Conservation (phyloP, 2,329 filamentous ascomycete genomes). For the Trichoderma lentiforme region DNA sequence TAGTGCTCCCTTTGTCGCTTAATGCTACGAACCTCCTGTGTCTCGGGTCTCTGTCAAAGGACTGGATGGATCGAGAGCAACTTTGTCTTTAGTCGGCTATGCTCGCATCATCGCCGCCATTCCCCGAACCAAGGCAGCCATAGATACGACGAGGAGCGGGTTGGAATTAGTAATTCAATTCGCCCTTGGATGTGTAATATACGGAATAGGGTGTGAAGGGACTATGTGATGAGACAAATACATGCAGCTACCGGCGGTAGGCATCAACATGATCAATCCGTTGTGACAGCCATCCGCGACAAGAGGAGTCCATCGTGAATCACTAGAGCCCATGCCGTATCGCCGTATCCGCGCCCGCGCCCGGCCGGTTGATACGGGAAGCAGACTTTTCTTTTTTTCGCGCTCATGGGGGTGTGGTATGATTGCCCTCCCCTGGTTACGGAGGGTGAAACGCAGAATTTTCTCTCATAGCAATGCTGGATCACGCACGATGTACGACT, state of each 20-base stretch:
- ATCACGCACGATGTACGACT: background rate
- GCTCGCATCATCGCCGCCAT: background rate
- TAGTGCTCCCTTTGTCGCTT: background rate
- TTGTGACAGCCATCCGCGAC: background rate
- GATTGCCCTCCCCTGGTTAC: background rate
- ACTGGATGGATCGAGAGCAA: background rate
- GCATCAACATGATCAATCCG: background rate
- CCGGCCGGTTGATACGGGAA: background rate
- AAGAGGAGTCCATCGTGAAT: background rate
- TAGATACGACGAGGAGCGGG: background rate
- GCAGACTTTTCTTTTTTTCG: background rate
- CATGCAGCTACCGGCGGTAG: background rate
- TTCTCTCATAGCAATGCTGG: background rate
- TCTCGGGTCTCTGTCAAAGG: background rate
- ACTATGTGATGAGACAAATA: constrained; percentile 5
- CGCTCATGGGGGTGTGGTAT: background rate
- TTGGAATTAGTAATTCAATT: background rate
- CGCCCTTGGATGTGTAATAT: background rate
- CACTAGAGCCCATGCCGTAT: background rate
- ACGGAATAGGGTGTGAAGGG: background rate
- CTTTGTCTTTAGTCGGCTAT: background rate
- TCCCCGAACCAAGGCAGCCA: background rate
- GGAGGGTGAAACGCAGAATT: background rate
- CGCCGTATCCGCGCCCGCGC: background rate
- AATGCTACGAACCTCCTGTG: background rate